Conservation (phyloP, 1,284 basidiomycete species). For the Heterobasidion annosum region DNA sequence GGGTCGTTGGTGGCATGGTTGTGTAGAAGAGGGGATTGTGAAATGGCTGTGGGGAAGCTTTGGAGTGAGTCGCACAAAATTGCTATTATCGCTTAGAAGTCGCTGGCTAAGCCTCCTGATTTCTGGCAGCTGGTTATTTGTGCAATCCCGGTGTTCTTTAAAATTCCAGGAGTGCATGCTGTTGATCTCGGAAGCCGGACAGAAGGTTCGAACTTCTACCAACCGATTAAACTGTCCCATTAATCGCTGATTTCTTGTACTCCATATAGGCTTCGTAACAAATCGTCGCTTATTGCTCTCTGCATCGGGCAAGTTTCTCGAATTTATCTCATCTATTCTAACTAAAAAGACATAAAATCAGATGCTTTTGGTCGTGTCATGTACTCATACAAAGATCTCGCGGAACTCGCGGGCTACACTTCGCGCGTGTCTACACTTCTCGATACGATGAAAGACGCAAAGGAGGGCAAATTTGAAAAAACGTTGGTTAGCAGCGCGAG, state of each 20-base stretch:
- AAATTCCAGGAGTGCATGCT: constrained; percentile 64
- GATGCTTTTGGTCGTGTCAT: constrained; percentile 80
- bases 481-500: constrained; percentile 71
- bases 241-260: too few relatives aligned
- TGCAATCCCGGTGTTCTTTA: constrained; percentile 91
- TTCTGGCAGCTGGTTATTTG: constrained; percentile 70
- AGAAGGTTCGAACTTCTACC: constrained; percentile 53
- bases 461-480: constrained; percentile 84
- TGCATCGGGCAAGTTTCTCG: constrained; percentile 43
- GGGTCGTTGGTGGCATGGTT: constrained; percentile 85
- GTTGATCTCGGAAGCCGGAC: constrained; percentile 78
- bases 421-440: constrained; percentile 84
- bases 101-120: not conserved
- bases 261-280: constrained; percentile 74
- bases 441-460: constrained; percentile 88
- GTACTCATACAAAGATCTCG: constrained; percentile 96
- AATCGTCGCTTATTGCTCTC: constrained; percentile 88
- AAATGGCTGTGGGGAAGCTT: constrained; percentile 98
- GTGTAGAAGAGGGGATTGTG: constrained; percentile 91
- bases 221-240: not conserved
- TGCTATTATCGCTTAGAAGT: not conserved
- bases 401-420: constrained; percentile 94
- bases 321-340: not conserved
- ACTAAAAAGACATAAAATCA: constrained; percentile 16
- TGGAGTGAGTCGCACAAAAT: constrained; percentile 45